Evolutionary conservation across 2,329 filamentous ascomycete species (phyloP).

Genomic region (Chaetomiaceae sp.): DNA sequence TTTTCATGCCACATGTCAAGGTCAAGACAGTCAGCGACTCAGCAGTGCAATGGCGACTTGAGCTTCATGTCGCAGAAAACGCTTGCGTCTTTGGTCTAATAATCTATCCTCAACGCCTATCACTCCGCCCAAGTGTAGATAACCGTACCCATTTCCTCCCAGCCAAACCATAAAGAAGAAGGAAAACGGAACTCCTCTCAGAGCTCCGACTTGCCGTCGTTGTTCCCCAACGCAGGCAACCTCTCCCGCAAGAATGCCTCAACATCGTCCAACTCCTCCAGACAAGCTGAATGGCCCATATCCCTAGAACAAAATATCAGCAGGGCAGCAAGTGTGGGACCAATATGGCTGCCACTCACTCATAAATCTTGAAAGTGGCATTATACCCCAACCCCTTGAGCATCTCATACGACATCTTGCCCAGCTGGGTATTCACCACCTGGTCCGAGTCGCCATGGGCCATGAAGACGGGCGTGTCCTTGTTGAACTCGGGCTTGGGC

Average conservation of each 20-base stretch:
- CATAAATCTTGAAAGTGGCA: constrained; percentile 72
- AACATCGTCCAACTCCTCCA: constrained; percentile 76
- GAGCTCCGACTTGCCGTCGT: constrained; percentile 34
- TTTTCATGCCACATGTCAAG: too few relatives aligned
- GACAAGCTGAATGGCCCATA: constrained; percentile 71
- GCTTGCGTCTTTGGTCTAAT: background rate
- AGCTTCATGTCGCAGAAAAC: too few relatives aligned
- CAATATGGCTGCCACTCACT: constrained; percentile 43
- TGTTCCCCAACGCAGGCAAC: constrained; percentile 41
- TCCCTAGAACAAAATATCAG: constrained; percentile 41
- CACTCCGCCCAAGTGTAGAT: background rate
- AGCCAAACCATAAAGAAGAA: background rate
- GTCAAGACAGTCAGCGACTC: too few relatives aligned
- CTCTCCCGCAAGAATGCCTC: constrained; percentile 53
- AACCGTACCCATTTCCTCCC: background rate
- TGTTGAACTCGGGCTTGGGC: constrained; percentile 51
- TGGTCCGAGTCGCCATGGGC: constrained; percentile 77
- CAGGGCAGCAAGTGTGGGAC: background rate
- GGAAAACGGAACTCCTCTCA: constrained; percentile 15
- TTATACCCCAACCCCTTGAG: constrained; percentile 67
- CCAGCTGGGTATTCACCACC: constrained; percentile 67
- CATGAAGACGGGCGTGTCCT: constrained; percentile 81
- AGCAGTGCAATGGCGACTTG: too few relatives aligned
- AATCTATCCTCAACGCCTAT: background rate
- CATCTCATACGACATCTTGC: constrained; percentile 59